Percentiles rank a stretch among this genome's conserved stretches.
Evolutionary conservation across 495 filamentous ascomycete species (phyloP).

Genomic region (Collariella sp.): DNA sequence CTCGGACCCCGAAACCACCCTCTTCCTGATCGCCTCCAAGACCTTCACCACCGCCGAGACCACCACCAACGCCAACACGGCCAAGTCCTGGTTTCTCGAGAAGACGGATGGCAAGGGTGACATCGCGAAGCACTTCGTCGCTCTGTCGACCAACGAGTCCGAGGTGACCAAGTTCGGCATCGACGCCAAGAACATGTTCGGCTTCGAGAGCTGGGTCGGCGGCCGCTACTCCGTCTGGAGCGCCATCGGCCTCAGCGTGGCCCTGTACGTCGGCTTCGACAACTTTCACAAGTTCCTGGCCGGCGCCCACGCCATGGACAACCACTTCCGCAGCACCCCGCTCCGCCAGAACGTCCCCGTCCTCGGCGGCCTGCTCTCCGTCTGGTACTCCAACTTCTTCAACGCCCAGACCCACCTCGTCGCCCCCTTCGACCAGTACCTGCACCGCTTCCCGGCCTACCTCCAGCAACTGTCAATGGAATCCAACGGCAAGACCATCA

Average conservation of each 20-base stretch:
- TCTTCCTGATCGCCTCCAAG: slow-evolving; percentile 97
- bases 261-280: slow-evolving; percentile 89
- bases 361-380: slow-evolving; percentile 83
- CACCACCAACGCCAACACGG: slow-evolving; percentile 89
- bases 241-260: slow-evolving; percentile 91
- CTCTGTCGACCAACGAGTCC: slow-evolving; percentile 87
- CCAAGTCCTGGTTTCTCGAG: slow-evolving; percentile 90
- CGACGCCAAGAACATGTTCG: slow-evolving; percentile 97
- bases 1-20: slow-evolving; percentile 90
- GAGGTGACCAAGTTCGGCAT: slow-evolving; percentile 99
- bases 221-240: slow-evolving; percentile 98
- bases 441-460: slow-evolving; percentile 97
- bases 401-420: slow-evolving; percentile 95
- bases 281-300: slow-evolving; percentile 96
- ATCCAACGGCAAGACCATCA: slow-evolving; percentile 97
- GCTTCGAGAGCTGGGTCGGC: slow-evolving; percentile 96
- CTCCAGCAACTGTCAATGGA: slow-evolving; percentile 99
- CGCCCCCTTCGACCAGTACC: slow-evolving; percentile 96
- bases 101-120: slow-evolving; percentile 68
- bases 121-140: slow-evolving; percentile 98
- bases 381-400: slow-evolving; percentile 99
- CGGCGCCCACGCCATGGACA: slow-evolving; percentile 96
- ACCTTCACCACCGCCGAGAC: slow-evolving; percentile 99
- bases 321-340: slow-evolving; percentile 87
- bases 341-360: slow-evolving; percentile 92